A percentile compares a stretch with the other conserved stretches of the same genome.
Evolutionary conservation across 495 filamentous ascomycete genomes (phyloP).

Genomic region (Aspergillus nanangensis): DNA sequence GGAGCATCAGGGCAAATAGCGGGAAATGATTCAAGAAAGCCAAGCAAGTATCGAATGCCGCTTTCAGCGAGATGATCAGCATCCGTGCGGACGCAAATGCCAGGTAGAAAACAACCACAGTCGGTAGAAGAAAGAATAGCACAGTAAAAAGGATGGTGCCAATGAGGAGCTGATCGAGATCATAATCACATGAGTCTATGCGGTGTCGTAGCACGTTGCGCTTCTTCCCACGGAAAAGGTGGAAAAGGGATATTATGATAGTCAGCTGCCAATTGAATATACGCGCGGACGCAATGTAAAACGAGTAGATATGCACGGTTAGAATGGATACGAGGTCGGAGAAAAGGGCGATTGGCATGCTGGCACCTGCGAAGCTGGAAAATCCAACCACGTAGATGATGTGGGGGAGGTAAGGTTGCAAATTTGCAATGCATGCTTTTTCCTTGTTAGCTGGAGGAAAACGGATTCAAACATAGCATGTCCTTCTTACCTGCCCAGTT

Average conservation of each 20-base stretch:
- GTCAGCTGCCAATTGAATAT: conserved; percentile 99
- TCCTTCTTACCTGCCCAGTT: conserved; percentile 75
- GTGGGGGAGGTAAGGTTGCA: conserved; percentile 75
- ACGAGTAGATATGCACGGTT: conserved; percentile 94
- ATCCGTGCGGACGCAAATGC: conserved; percentile 93
- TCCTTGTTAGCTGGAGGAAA: conserved; percentile 11
- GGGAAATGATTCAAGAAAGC: conserved; percentile 98
- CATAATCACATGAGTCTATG: conserved; percentile 98
- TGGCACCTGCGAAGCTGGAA: conserved; percentile 91
- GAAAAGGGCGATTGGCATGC: conserved; percentile 94
- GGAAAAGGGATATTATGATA: conserved; percentile 93
- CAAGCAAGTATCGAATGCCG: conserved; percentile 79
- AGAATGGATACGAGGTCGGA: conserved; percentile 90
- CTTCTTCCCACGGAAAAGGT: conserved; percentile 97
- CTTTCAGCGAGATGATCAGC: conserved; percentile 90
- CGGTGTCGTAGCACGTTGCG: conserved; percentile 94
- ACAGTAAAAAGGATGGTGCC: conserved; percentile 96
- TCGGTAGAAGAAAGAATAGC: conserved; percentile 91
- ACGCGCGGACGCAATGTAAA: conserved; percentile 92
- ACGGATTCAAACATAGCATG: neutral
- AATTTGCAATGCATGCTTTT: conserved; percentile 65
- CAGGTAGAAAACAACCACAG: conserved; percentile 92
- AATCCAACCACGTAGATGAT: conserved; percentile 93
- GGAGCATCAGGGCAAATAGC: conserved; percentile 93
- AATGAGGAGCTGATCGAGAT: conserved; percentile 93